Conservation (phyloP, 176 grass and related monocot genomes). For the Hordeum vulgare region DNA sequence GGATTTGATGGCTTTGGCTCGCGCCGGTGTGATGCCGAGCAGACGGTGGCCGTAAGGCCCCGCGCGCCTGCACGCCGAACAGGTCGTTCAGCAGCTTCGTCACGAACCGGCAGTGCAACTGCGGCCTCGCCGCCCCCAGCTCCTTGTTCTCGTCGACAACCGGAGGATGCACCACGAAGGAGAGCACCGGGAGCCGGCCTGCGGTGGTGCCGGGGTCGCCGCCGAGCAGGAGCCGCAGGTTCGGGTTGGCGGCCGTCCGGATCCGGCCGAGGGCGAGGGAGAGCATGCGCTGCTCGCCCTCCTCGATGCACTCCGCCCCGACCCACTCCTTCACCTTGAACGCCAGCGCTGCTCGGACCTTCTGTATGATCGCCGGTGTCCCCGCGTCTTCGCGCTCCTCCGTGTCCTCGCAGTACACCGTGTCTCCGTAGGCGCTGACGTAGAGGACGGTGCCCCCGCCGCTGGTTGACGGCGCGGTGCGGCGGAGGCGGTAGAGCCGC, state of each 20-base stretch:
- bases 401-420: constrained; percentile 50
- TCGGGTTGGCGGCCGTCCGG: constrained; percentile 22
- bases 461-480: constrained; percentile 53
- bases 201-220: background rate
- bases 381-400: constrained; percentile 79
- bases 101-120: constrained; percentile 72
- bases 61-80: constrained; percentile 84
- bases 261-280: background rate
- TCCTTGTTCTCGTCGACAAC: background rate
- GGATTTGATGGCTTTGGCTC: constrained; percentile 43
- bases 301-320: constrained; percentile 35
- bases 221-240: constrained; percentile 36
- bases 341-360: constrained; percentile 53
- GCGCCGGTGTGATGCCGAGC: constrained; percentile 39
- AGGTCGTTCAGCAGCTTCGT: constrained; percentile 78
- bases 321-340: constrained; percentile 78
- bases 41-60: constrained; percentile 70
- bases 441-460: constrained; percentile 74
- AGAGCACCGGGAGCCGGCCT: constrained; percentile 55
- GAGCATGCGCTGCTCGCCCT: constrained; percentile 17
- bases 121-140: background rate
- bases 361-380: constrained; percentile 73
- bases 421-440: constrained; percentile 69
- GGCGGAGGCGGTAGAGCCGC: constrained; percentile 49
- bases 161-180: constrained; percentile 46